A percentile compares a stretch with the other conserved stretches of the same genome.
These are phyloP conservation scores for Geoglossum glabrum DNA, from an alignment of 495 filamentous ascomycete genomes.

Conservation along the genomic window DNA sequence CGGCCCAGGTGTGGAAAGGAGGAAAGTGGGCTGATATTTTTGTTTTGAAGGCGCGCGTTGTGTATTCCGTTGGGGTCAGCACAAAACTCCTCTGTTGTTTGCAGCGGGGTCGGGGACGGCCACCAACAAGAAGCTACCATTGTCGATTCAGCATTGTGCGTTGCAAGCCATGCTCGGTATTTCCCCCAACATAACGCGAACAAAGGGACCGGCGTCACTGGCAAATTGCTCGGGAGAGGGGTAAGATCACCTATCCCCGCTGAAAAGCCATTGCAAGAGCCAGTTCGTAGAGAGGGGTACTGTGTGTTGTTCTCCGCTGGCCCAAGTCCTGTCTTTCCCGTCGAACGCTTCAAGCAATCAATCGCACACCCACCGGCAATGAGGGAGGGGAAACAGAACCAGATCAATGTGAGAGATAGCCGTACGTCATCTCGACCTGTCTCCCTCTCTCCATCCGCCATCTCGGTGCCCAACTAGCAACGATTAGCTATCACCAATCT, in stretches of 20 bases:
- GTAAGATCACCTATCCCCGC: not conserved
- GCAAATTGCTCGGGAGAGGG: not conserved
- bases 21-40: not conserved
- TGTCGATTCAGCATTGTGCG: not conserved
- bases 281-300: not conserved
- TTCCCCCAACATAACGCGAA: not conserved
- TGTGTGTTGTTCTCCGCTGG: not conserved
- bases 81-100: not conserved
- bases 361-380: not conserved
- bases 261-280: not conserved
- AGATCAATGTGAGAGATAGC: not conserved
- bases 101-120: too few species aligned
- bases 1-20: not conserved
- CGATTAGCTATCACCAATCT: too few species aligned
- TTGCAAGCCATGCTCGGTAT: not conserved
- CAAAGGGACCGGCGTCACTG: not conserved
- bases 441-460: too few species aligned
- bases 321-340: not conserved
- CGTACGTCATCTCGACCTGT: too few species aligned
- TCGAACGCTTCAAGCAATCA: not conserved
- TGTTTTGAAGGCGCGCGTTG: not conserved
- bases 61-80: not conserved
- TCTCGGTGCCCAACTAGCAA: too few species aligned
- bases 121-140: not conserved
- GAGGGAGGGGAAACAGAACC: not conserved